Percentiles rank a stretch among this genome's conserved stretches.
Conservation (phyloP, 306 rosid genomes). For the Dalbergia cultrata region DNA sequence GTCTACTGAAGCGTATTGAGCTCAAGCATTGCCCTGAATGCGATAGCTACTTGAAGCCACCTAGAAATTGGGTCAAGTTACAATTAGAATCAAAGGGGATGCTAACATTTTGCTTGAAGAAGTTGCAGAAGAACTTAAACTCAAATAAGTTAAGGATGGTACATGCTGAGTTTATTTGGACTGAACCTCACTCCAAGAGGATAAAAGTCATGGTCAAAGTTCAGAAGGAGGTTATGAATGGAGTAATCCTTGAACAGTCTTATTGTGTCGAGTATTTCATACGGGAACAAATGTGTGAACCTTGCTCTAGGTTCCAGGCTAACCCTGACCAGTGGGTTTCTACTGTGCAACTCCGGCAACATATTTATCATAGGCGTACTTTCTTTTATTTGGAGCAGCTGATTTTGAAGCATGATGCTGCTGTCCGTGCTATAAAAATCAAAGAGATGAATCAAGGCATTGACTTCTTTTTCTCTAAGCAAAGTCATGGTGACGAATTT, state of each 20-base stretch:
- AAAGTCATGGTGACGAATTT: conserved; percentile 71
- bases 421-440: conserved; percentile 67
- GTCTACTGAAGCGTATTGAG: conserved; percentile 62
- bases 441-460: conserved; percentile 77
- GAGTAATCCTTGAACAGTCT: conserved; percentile 68
- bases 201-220: conserved; percentile 66
- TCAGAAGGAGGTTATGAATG: conserved; percentile 74
- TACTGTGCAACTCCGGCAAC: conserved; percentile 76
- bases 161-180: conserved; percentile 64
- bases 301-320: conserved; percentile 71
- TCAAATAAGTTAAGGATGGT: conserved; percentile 60
- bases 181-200: conserved; percentile 73
- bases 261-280: conserved; percentile 66
- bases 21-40: conserved; percentile 72
- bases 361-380: conserved; percentile 66
- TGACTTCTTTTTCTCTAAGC: conserved; percentile 75
- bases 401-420: conserved; percentile 75
- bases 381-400: conserved; percentile 77
- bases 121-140: conserved; percentile 55
- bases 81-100: conserved; percentile 68
- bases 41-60: conserved; percentile 71
- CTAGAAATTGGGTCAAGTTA: conserved; percentile 71
- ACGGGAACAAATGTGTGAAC: conserved; percentile 68
- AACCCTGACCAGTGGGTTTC: conserved; percentile 84
- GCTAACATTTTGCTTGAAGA: conserved; percentile 68